Evolutionary conservation across 2,329 filamentous ascomycete species (phyloP), one percentile per base, ranked within the genome.

Genomic region (Calonectria naviculata): DNA sequence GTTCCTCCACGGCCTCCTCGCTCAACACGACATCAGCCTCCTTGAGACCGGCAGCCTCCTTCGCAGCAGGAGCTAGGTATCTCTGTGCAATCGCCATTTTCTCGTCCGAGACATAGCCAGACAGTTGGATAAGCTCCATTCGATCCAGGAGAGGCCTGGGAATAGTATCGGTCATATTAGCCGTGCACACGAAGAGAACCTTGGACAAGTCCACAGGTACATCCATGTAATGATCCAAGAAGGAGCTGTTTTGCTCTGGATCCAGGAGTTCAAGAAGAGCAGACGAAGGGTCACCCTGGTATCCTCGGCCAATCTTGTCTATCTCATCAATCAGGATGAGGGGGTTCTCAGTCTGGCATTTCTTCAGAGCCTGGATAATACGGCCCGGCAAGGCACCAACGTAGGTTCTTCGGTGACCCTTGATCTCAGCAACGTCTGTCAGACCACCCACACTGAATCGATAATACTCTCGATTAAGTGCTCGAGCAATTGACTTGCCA

Each of bases 131-230:
- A 78, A 98, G 91, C 83, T 99, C 97, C 97, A 99, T 99, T 77
- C 97, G 93, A 81, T 99, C 97, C 19, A 98, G 89, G 0, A 99
- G 88, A 4, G 97, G 97, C 47, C 95, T 91, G 19, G 97, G 97
- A 72, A 99, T 99, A 0, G 97, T 99, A 79, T 99, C 97, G 0
- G 95, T 98, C 93, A 98, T 97, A 83, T 99, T 99, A 71, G 97
- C 97, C 17, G 97, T 99, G 88, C 97, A 99, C 47, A 99, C 97
- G 81, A 99, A 99, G 26, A 99, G 89, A 3, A 99, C 97, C 85
- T 98, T 98, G 62, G 95, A 98, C 62, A 99, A 88, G 81, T 99
- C 97, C 7, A 99, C 96, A 0, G 97, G 97, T 0, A 99, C 95
- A 82, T 99, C 97, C 90, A 99, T 95, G 85, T 99, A 99, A 83